Evolutionary conservation across 176 grass and related monocot genomes (phyloP).

Genomic region (Phoenix roebelenii): DNA sequence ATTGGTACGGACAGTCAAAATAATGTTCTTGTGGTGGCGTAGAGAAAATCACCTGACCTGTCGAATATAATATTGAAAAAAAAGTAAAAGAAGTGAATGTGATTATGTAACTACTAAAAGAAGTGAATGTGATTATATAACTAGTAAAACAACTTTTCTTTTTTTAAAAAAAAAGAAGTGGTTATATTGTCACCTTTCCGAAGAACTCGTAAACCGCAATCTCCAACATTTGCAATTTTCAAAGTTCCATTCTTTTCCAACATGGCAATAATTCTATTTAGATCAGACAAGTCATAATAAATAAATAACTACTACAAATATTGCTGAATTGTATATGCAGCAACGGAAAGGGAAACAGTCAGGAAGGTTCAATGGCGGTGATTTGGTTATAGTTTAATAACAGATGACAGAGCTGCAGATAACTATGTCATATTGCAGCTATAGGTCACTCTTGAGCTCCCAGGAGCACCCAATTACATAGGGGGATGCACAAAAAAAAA

Average conservation of each 20-base stretch:
- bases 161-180: neutral
- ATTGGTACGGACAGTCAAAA: slow-evolving; percentile 90
- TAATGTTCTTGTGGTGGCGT: slow-evolving; percentile 88
- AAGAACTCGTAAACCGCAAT: slow-evolving; percentile 75
- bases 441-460: too few relatives aligned
- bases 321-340: neutral
- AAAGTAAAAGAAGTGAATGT: slow-evolving; percentile 4
- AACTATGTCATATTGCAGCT: too few relatives aligned
- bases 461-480: too few relatives aligned
- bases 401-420: too few relatives aligned
- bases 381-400: too few relatives aligned
- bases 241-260: slow-evolving; percentile 70
- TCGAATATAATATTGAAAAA: neutral
- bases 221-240: slow-evolving; percentile 84
- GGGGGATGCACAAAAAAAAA: too few relatives aligned
- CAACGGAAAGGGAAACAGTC: neutral
- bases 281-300: slow-evolving; percentile 12
- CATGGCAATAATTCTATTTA: slow-evolving; percentile 59
- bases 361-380: too few relatives aligned
- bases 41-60: slow-evolving; percentile 77
- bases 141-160: neutral
- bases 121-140: slow-evolving; percentile 6
- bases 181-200: slow-evolving; percentile 46
- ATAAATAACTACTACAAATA: too few relatives aligned
- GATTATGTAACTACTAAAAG: neutral